phyloP scores from a whole-genome alignment of 371 early-diverging fungal species.

The Mortierella sp. region DNA sequence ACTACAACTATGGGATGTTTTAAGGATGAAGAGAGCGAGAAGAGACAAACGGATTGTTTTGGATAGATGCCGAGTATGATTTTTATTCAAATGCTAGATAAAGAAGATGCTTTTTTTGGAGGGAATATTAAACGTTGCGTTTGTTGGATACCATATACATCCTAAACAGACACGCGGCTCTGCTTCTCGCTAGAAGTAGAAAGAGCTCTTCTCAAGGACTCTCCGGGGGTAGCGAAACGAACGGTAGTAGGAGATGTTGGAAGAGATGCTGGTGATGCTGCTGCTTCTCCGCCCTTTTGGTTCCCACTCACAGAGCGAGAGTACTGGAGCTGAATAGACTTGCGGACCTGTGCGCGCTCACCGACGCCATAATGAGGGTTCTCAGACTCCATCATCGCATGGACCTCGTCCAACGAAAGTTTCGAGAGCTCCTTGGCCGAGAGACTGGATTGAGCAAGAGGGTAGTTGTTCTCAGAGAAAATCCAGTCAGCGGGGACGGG shows the following conservation, averaged over 20 bases:
- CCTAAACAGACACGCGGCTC: not conserved
- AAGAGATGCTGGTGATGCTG: not conserved
- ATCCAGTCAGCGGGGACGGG: conserved; percentile 56
- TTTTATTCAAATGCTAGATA: not conserved
- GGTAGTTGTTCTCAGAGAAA: conserved; percentile 48
- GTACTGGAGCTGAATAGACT: not conserved
- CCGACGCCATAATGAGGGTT: not conserved
- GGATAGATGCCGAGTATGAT: not conserved
- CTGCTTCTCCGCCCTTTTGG: not conserved
- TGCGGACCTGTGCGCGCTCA: not conserved
- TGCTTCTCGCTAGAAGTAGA: not conserved
- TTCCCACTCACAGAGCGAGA: conserved; percentile 7
- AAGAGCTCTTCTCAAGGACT: not conserved
- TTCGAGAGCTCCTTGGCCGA: conserved; percentile 45
- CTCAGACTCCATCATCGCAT: conserved; percentile 36
- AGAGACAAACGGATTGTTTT: not conserved
- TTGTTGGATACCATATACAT: not conserved
- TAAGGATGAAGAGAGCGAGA: too few relatives aligned
- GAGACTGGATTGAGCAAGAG: conserved; percentile 27
- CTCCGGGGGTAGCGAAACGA: not conserved
- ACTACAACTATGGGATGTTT: too few relatives aligned
- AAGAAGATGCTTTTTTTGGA: conserved; percentile 7
- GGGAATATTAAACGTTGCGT: too few relatives aligned
- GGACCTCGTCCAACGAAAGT: conserved; percentile 38
- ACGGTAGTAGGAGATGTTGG: not conserved